Evolutionary conservation across 768 basidiomycete species (phyloP).

Genomic region (Auriculariales sp.): DNA sequence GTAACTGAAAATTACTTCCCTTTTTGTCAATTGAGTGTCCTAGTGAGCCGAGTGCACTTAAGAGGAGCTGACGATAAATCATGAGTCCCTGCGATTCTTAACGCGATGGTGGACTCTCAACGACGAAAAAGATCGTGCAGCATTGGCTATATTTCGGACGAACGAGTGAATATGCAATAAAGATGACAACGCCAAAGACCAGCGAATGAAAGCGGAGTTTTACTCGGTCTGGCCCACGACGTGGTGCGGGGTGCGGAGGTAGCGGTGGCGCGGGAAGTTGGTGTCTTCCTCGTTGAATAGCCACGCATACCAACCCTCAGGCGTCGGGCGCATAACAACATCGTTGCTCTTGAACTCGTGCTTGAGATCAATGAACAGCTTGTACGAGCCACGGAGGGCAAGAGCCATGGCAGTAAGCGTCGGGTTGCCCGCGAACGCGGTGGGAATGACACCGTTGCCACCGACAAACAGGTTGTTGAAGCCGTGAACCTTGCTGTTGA

Average conservation of each 20-base stretch:
- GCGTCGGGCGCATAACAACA: neutral
- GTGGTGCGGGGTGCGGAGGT: neutral
- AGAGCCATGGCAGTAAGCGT: constrained; percentile 8
- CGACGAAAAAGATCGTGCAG: too few species aligned
- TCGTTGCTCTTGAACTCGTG: neutral
- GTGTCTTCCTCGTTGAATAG: neutral
- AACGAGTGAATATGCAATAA: too few species aligned
- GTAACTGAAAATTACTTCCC: too few species aligned
- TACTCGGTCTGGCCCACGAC: neutral
- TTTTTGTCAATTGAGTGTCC: too few species aligned
- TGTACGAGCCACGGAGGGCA: constrained; percentile 1
- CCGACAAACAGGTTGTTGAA: constrained; percentile 20
- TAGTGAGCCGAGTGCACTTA: too few species aligned
- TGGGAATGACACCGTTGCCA: constrained; percentile 14
- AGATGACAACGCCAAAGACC: too few species aligned
- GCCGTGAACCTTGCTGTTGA: constrained; percentile 11
- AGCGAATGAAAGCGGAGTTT: too few species aligned
- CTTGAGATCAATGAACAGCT: neutral
- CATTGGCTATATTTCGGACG: too few species aligned
- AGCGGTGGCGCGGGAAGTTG: neutral
- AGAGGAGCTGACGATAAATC: too few species aligned
- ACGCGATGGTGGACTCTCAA: too few species aligned
- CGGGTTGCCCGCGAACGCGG: constrained; percentile 13
- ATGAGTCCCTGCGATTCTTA: too few species aligned
- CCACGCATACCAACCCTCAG: neutral